These are phyloP conservation scores for Cryphonectria radicalis DNA, from an alignment of 2,329 filamentous ascomycete species.

Conservation along the genomic window DNA sequence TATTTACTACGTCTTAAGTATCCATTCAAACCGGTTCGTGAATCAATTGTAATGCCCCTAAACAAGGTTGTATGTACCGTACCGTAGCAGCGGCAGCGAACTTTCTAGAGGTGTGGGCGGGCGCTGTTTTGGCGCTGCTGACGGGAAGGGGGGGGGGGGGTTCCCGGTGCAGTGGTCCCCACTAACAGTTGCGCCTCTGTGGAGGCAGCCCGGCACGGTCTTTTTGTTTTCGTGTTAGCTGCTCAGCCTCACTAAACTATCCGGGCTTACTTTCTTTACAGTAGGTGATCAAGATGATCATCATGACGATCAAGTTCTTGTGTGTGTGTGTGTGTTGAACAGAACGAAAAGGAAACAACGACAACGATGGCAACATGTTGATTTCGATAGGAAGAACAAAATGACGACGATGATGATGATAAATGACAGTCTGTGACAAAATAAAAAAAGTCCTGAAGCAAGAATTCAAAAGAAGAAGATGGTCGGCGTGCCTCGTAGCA, in stretches of 20 bases:
- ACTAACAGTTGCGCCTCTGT: background rate
- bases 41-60: too few relatives aligned
- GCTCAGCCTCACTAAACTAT: constrained; percentile 1
- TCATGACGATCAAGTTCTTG: background rate
- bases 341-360: too few relatives aligned
- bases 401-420: background rate
- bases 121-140: background rate
- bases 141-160: too few relatives aligned
- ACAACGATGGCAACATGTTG: background rate
- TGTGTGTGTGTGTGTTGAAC: background rate
- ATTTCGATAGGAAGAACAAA: too few relatives aligned
- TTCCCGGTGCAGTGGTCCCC: background rate
- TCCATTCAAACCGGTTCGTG: too few relatives aligned
- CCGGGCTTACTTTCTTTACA: background rate
- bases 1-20: too few relatives aligned
- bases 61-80: background rate
- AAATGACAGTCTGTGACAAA: background rate
- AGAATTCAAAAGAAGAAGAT: constrained; percentile 29
- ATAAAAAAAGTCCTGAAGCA: background rate
- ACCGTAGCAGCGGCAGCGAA: background rate
- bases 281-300: background rate
- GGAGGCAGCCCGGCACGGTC: background rate
- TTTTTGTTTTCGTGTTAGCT: background rate
- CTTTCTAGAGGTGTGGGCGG: too few relatives aligned
- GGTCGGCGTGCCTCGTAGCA: constrained; percentile 46